Evolutionary conservation across 2,329 filamentous ascomycete genomes (phyloP).

Genomic region (Pseudogymnoascus sp.): DNA sequence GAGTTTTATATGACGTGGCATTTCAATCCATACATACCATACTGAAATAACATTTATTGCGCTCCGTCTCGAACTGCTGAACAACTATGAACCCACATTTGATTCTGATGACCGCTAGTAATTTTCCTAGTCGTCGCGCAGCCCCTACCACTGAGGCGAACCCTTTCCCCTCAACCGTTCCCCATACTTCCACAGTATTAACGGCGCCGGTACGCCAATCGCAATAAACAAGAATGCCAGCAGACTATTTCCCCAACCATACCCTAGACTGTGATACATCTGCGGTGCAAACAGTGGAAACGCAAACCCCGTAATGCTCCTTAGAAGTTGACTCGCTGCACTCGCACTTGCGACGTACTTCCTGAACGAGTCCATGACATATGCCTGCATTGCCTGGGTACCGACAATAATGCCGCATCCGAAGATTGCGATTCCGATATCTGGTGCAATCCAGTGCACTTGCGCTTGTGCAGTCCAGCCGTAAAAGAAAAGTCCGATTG

Average conservation of each 20-base stretch:
- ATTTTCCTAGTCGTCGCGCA: not conserved
- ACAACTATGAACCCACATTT: not conserved
- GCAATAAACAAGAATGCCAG: conserved; percentile 42
- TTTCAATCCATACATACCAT: not conserved
- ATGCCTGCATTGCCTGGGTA: conserved; percentile 34
- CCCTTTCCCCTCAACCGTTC: conserved; percentile 33
- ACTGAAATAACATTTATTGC: not conserved
- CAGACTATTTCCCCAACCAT: conserved; percentile 40
- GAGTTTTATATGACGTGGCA: not conserved
- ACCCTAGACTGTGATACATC: conserved; percentile 28
- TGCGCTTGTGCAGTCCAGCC: conserved; percentile 47
- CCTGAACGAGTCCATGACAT: conserved; percentile 42
- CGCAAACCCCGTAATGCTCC: conserved; percentile 27
- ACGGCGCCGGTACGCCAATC: conserved; percentile 41
- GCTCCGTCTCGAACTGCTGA: not conserved
- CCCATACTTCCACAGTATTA: conserved; percentile 35
- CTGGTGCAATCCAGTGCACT: conserved; percentile 48
- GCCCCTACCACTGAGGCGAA: conserved; percentile 22
- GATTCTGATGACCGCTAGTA: too few species aligned
- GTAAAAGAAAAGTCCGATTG: conserved; percentile 48
- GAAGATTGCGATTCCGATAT: conserved; percentile 45
- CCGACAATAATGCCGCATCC: conserved; percentile 36
- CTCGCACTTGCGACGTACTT: conserved; percentile 31
- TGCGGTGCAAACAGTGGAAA: conserved; percentile 35
- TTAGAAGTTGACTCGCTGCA: conserved; percentile 28